Evolutionary conservation across 768 basidiomycete species (phyloP).

Genomic region (Leccinum boreale): DNA sequence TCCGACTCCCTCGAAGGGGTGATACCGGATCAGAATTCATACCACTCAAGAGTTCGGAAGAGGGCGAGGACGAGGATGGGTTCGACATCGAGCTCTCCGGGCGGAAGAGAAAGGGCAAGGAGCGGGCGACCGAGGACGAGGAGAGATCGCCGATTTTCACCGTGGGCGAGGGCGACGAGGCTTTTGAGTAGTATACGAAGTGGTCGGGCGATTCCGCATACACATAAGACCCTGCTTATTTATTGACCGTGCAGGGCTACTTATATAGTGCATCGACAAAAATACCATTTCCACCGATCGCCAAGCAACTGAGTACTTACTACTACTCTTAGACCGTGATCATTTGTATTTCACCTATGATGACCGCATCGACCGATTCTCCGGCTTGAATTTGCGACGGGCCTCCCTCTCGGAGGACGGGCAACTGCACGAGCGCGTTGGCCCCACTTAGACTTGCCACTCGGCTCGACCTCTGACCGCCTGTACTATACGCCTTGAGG

Average conservation of each 20-base stretch:
- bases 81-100: constrained; percentile 40
- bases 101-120: constrained; percentile 47
- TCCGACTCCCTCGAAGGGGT: constrained; percentile 20
- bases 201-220: neutral
- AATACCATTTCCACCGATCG: neutral
- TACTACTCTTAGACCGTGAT: neutral
- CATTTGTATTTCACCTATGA: constrained; percentile 64
- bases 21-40: constrained; percentile 59
- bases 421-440: constrained; percentile 74
- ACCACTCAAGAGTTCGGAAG: constrained; percentile 49
- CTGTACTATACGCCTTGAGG: constrained; percentile 73
- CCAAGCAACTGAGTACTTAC: neutral
- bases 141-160: constrained; percentile 48
- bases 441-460: constrained; percentile 78
- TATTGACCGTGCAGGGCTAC: neutral
- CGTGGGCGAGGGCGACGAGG: constrained; percentile 53
- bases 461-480: constrained; percentile 82
- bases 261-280: neutral
- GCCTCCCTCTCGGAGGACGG: constrained; percentile 37
- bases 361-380: constrained; percentile 53
- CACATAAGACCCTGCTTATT: neutral
- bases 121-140: constrained; percentile 34
- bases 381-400: constrained; percentile 47
- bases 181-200: constrained; percentile 18
- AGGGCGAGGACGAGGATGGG: constrained; percentile 39